Evolutionary conservation across 129 eudicot species (phyloP).

Genomic region (Flaveria ramosissima): DNA sequence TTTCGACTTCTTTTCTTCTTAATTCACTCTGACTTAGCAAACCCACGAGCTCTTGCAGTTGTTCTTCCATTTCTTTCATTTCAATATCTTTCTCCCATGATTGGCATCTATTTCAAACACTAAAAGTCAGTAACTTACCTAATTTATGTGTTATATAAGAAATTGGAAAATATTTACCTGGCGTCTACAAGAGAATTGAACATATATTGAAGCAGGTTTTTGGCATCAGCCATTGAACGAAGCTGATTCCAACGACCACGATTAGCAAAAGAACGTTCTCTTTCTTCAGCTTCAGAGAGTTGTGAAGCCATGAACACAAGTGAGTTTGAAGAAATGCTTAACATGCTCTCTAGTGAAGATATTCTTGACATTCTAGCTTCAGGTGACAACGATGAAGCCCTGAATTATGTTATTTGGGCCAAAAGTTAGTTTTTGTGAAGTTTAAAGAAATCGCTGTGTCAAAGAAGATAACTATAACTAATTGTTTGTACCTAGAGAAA

Average conservation of each 20-base stretch:
- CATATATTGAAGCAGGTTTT: constrained; percentile 82
- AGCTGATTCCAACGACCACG: constrained; percentile 98
- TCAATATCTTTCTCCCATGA: constrained; percentile 82
- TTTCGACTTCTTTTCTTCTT: constrained; percentile 88
- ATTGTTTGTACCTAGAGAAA: constrained; percentile 58
- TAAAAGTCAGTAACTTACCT: constrained; percentile 12
- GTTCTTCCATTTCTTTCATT: constrained; percentile 97
- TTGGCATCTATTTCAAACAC: constrained; percentile 63
- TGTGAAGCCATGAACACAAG: constrained; percentile 98
- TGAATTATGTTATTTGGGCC: constrained; percentile 17
- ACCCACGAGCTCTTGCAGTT: constrained; percentile 86
- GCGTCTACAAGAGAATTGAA: constrained; percentile 82
- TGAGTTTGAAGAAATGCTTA: constrained; percentile 84
- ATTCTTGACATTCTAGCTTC: constrained; percentile 91
- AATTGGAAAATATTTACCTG: constrained; percentile 39
- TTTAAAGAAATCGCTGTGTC: background rate
- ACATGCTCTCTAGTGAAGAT: constrained; percentile 87
- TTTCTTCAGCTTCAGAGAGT: constrained; percentile 98
- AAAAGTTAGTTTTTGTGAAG: background rate
- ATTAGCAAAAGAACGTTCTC: constrained; percentile 75
- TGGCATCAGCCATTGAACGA: constrained; percentile 99
- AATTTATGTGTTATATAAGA: background rate
- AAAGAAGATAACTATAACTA: background rate
- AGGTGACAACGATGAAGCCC: constrained; percentile 91
- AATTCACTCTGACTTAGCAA: constrained; percentile 83